Percentiles rank a stretch among this genome's conserved stretches.
Evolutionary conservation across 495 filamentous ascomycete species (phyloP).

Genomic region (Penicillium canariense): DNA sequence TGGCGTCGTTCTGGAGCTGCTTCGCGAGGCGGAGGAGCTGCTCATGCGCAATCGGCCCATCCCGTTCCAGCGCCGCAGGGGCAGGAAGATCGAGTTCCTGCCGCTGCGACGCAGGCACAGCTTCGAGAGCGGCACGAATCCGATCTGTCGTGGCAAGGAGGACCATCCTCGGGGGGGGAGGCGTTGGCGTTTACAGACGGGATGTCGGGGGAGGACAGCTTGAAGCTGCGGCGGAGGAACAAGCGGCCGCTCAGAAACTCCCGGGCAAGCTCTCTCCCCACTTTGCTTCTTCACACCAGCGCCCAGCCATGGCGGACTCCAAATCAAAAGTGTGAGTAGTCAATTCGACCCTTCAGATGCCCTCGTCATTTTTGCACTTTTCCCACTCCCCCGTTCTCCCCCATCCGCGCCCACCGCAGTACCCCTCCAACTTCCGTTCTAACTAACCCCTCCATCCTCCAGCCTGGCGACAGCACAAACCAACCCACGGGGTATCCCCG

Average conservation of each 20-base stretch:
- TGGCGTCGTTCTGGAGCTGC: constrained; percentile 35
- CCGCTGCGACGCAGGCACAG: constrained; percentile 32
- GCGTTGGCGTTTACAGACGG: background rate
- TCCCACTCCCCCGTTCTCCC: background rate
- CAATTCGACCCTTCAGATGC: constrained; percentile 1
- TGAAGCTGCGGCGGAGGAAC: constrained; percentile 12
- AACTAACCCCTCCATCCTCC: constrained; percentile 25
- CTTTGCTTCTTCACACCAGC: constrained; percentile 21
- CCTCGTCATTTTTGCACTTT: background rate
- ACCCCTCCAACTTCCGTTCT: background rate
- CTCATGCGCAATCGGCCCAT: constrained; percentile 74
- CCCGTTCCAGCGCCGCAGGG: constrained; percentile 42
- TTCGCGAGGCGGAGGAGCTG: constrained; percentile 70
- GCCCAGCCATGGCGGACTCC: constrained; percentile 23
- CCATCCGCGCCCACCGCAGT: background rate
- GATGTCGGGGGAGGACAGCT: background rate
- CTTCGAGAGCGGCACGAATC: constrained; percentile 62
- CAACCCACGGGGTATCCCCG: constrained; percentile 91
- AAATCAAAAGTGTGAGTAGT: constrained; percentile 25
- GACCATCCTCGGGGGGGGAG: constrained; percentile 57
- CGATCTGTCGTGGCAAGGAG: constrained; percentile 69
- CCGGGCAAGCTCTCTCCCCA: constrained; percentile 24
- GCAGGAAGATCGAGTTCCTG: constrained; percentile 34
- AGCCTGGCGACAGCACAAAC: constrained; percentile 46
- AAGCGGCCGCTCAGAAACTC: constrained; percentile 18